These are phyloP conservation scores for Dipteronia dyeriana DNA, from an alignment of 345 rosid genomes.

Conservation along the genomic window DNA sequence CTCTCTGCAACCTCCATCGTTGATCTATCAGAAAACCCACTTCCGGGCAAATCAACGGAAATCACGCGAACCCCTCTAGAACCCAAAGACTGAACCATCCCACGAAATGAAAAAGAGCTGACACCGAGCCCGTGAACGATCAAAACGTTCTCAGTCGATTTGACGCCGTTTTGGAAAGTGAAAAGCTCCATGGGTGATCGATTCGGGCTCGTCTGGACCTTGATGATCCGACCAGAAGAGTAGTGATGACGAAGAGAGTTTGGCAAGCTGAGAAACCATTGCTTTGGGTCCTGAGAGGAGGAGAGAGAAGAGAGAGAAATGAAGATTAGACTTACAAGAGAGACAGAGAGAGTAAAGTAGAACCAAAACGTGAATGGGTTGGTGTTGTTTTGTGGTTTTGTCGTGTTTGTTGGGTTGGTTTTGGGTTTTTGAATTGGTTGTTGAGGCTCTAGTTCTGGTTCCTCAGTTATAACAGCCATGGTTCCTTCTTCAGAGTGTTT, in stretches of 20 bases:
- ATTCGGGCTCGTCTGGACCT: slow-evolving; percentile 53
- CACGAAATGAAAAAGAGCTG: slow-evolving; percentile 71
- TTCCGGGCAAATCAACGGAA: slow-evolving; percentile 93
- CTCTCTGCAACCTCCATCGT: slow-evolving; percentile 52
- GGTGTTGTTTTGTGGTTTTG: slow-evolving; percentile 30
- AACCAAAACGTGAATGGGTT: slow-evolving; percentile 83
- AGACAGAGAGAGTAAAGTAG: slow-evolving; percentile 57
- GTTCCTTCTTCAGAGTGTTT: neutral
- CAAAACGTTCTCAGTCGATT: slow-evolving; percentile 53
- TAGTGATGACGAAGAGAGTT: slow-evolving; percentile 73
- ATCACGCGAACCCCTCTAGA: slow-evolving; percentile 63
- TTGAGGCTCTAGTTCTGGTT: slow-evolving; percentile 43
- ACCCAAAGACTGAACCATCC: slow-evolving; percentile 46
- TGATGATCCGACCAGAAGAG: slow-evolving; percentile 73
- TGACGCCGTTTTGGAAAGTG: slow-evolving; percentile 47
- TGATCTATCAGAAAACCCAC: slow-evolving; percentile 87
- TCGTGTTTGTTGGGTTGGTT: slow-evolving; percentile 27
- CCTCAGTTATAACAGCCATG: slow-evolving; percentile 83
- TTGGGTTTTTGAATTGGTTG: slow-evolving; percentile 10
- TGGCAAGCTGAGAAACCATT: slow-evolving; percentile 84
- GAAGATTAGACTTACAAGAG: slow-evolving; percentile 56
- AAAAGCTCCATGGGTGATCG: slow-evolving; percentile 67
- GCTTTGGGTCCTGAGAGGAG: slow-evolving; percentile 58
- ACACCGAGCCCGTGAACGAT: slow-evolving; percentile 80
- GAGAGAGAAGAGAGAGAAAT: slow-evolving; percentile 45